Evolutionary conservation across 2,329 filamentous ascomycete genomes (phyloP), one percentile per base, ranked within the genome.

Genomic region (Xylaria sp.): DNA sequence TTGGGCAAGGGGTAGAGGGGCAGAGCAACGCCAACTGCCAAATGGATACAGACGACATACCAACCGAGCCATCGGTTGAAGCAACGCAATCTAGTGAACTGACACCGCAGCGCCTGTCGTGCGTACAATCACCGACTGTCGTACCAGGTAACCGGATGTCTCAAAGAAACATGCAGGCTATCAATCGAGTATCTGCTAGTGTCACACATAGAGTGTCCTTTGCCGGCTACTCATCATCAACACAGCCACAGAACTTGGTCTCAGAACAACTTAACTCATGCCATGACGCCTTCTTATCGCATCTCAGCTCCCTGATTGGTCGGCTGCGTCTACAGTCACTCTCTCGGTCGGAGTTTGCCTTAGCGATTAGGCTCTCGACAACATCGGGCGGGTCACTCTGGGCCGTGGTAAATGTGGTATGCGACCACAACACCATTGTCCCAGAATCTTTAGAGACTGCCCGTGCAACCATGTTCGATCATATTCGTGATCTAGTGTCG

Each of bases 291-390:
- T 97, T 98, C 72, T 81, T 99, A 56, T 95, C 94, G 6, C 91
- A 94, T 73, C 86, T 99, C 54, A 94, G 92, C 53, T 96, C 92
- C 4, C 97, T 98, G 75, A 94, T 98, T 74, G 95, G 95, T 15
- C 84, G 87, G 38, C 84, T 97, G 59, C 92, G 97, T 76, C 83
- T 97, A 63, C 93, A 97, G 75, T 95, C 94, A n/a, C 90, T 95
- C 65, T 95, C 93, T 7, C 90, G 92, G 8, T 87, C 90, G 1
- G 93, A 97, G 74, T 83, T 98, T 51, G 87, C 93, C 33, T 79
- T 89, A 11, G 93, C 92, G 15, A 94, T 96, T 50, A 89, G 92
- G 73, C 89, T 94, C 74, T 92, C 94, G 8, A 91, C 94, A 9
- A 84, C 87, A 7, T 93, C 94, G 2, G 96, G 94, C 66, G 89